Evolutionary conservation across 2,329 filamentous ascomycete genomes (phyloP).

Genomic region (Talaromyces atroroseus): DNA sequence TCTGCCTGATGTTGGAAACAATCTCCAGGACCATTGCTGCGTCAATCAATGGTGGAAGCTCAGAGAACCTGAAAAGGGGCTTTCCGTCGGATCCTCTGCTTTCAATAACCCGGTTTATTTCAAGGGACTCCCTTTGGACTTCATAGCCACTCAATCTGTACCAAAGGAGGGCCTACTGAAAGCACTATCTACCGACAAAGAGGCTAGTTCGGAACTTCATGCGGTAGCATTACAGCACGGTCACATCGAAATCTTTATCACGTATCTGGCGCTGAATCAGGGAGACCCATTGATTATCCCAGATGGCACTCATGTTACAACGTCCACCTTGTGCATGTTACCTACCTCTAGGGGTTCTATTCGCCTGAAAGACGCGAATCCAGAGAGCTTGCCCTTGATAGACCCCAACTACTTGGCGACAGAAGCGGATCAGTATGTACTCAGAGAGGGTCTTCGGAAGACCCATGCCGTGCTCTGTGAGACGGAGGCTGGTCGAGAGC

Average conservation of each 20-base stretch:
- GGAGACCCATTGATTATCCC: neutral
- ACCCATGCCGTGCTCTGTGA: constrained; percentile 2
- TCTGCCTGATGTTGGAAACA: constrained; percentile 25
- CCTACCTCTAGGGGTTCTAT: constrained; percentile 3
- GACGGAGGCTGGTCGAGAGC: constrained; percentile 3
- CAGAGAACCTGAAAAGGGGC: constrained; percentile 1
- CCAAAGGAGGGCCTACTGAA: neutral
- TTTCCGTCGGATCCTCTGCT: constrained; percentile 1
- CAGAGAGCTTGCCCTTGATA: constrained; percentile 1
- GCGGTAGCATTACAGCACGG: neutral
- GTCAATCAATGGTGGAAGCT: constrained; percentile 9
- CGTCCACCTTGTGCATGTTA: neutral
- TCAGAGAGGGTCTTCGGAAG: constrained; percentile 11
- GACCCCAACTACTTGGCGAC: constrained; percentile 15
- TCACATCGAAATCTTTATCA: neutral
- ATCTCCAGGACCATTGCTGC: constrained; percentile 40
- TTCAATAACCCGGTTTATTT: neutral
- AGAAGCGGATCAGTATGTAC: constrained; percentile 10
- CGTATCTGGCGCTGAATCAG: neutral
- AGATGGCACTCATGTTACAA: constrained; percentile 7
- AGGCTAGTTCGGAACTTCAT: neutral
- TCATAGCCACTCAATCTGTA: constrained; percentile 2
- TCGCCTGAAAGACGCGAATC: constrained; percentile 5
- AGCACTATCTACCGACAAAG: neutral
- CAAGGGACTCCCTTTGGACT: constrained; percentile 2